Evolutionary conservation across 306 rosid species (phyloP).

Genomic region (Sicyos edulis): DNA sequence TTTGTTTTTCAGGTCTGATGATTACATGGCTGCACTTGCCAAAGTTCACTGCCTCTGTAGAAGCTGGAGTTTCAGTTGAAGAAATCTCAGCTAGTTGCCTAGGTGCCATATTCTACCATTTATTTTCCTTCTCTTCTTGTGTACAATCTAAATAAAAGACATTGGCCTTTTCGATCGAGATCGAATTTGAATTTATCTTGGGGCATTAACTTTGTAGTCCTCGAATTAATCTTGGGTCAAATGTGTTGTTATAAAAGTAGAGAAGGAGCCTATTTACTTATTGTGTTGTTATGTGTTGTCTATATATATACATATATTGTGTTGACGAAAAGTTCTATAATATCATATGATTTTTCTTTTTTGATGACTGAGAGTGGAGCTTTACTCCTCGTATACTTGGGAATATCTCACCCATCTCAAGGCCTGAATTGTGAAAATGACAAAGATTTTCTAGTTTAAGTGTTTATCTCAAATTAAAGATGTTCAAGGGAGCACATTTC

Average conservation of each 20-base stretch:
- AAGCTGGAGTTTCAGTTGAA: constrained; percentile 48
- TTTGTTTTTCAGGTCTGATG: constrained; percentile 61
- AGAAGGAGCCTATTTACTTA: no score
- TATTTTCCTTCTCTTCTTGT: background rate
- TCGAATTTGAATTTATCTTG: background rate
- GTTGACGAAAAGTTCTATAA: background rate
- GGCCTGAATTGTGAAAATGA: no score
- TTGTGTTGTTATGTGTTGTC: no score
- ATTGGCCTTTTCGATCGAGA: background rate
- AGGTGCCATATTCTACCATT: background rate
- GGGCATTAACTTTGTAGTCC: background rate
- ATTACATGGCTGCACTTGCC: constrained; percentile 85
- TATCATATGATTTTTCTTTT: background rate
- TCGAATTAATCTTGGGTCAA: no score
- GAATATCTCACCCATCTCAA: no score
- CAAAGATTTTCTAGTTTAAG: no score
- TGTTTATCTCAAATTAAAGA: no score
- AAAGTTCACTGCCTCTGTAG: constrained; percentile 78
- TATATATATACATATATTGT: no score
- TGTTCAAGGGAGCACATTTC: no score
- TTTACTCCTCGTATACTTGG: no score
- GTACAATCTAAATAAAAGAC: background rate
- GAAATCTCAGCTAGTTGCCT: background rate
- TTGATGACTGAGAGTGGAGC: no score
- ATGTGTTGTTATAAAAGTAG: background rate